Conservation (phyloP, 805 yeast genomes). For the Sungouiella blattae region DNA sequence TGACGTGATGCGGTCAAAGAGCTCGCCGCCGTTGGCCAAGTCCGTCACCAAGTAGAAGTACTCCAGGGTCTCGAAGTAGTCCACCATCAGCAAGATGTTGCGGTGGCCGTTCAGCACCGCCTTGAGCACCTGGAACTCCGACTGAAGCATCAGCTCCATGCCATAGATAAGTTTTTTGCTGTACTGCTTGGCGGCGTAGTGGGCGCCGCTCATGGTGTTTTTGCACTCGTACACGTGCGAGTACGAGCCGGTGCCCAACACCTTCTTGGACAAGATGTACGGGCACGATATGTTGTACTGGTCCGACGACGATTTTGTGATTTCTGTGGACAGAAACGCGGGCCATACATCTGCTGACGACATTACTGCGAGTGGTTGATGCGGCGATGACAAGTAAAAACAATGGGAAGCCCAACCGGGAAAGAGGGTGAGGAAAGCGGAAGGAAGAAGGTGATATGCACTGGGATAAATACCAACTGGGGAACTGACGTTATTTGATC, state of each 20-base stretch:
- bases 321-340: slow-evolving; percentile 14
- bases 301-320: slow-evolving; percentile 8
- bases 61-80: slow-evolving; percentile 66
- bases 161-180: slow-evolving; percentile 49
- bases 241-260: slow-evolving; percentile 41
- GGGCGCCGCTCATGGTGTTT: slow-evolving; percentile 34
- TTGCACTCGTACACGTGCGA: slow-evolving; percentile 50
- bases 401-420: no score
- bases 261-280: slow-evolving; percentile 26
- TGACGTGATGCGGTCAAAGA: slow-evolving; percentile 55
- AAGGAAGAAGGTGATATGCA: no score
- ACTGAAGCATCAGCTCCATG: slow-evolving; percentile 49
- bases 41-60: slow-evolving; percentile 59
- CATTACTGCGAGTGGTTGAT: not conserved
- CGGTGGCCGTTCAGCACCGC: slow-evolving; percentile 48
- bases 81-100: slow-evolving; percentile 59
- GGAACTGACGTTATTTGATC: no score
- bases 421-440: no score
- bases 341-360: slow-evolving; percentile 20
- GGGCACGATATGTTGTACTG: slow-evolving; percentile 26
- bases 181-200: slow-evolving; percentile 55
- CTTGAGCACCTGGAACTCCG: slow-evolving; percentile 57
- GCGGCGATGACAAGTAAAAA: not conserved
- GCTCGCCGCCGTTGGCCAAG: slow-evolving; percentile 64
- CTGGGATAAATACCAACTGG: no score